Evolutionary conservation across 352 stramenopile species (phyloP), one percentile per base, ranked within the genome.

Genomic region (Hyaloperonospora brassicae): DNA sequence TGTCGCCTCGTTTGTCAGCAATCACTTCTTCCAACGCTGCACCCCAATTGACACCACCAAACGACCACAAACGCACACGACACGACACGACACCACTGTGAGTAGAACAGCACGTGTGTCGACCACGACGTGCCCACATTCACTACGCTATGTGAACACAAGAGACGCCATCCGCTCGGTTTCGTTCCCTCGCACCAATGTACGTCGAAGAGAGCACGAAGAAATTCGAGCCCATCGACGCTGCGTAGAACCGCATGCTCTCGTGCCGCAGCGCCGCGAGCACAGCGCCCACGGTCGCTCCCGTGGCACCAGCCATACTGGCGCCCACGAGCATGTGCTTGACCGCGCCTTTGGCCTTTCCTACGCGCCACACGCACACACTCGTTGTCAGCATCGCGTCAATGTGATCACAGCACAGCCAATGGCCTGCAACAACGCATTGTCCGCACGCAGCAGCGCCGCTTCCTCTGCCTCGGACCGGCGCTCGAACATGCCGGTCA

Each of bases 151-250:
- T 17, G 17, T 17, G 17, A 17, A 44, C 1, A 11, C 56, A 36
- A 43, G 21, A 44, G 7, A 7, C 22, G 7, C n/a, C 23, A 40
- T 17, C n/a, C 13, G 5, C 11, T 4, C 14, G 4, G 4, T 0
- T 8, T 34, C 27, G 4, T 34, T 34, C 27, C 52, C 31, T 17
- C 62, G 49, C 38, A 89, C 81, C 73, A 40, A 91, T 89, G 59
- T 87, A 93, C n/a, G 84, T 89, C n/a, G 81, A 81, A 2, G 77
- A 85, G 5, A 89, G 50, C 40, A 93, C 53, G 56, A 90, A 89
- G 43, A 93, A 91, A 60, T 91, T 93, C 59, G 81, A 77, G 6
- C 79, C 81, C 75, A 93, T 89, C 22, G 81, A 89, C 10, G 84
- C 76, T 14, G 84, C 62, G 57, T 89, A 93, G 49, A 93, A 93